Evolutionary conservation across 371 early-diverging fungal genomes (phyloP), one percentile per base, ranked within the genome.

Genomic region (Actinomortierella ambigua): DNA sequence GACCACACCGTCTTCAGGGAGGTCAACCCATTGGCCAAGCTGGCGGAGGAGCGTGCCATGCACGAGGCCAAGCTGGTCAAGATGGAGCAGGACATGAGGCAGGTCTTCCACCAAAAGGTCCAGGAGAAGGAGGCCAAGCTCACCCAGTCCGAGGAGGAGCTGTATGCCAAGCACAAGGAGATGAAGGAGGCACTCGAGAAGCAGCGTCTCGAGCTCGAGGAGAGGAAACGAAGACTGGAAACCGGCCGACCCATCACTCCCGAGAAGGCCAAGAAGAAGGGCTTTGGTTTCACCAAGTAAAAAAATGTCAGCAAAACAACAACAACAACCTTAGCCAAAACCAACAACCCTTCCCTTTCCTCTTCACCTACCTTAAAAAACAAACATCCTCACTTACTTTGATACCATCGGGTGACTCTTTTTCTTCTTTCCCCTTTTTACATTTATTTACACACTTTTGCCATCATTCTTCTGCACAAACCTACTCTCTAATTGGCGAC

Each of bases 21-120:
- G 80, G 86, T 91, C 81, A 93, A 93, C 78, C 95, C 97, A 50
- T 77, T 93, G 22, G 86, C 90, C 66, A 93, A 94, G 84, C 82
- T 96, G 77, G 98, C 97, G 70, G 95, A 96, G 79, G 96, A 97
- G 80, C 89, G 92, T 50, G 69, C 85, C 18, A 86, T 93, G 56
- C 98, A 98, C 70, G 98, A 98, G 78, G 90, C 88, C 69, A 96
- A 95, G 82, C 86, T 98, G 84, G 85, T 90, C 68, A 96, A 97
- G 88, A 95, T 98, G 98, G 98, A 98, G 76, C 88, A 92, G 49
- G 98, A 98, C 77, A 97, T 98, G 98, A 92, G 93, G 78, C 86
- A 91, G 13, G 98, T 98, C 40, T 97, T 98, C 92, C 93, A 95
- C 77, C 95, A 95, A 66, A 98, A 98, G 87, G 97, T 98, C 13